Evolutionary conservation across 352 stramenopile genomes (phyloP).

Genomic region (Phytophthora megakarya): DNA sequence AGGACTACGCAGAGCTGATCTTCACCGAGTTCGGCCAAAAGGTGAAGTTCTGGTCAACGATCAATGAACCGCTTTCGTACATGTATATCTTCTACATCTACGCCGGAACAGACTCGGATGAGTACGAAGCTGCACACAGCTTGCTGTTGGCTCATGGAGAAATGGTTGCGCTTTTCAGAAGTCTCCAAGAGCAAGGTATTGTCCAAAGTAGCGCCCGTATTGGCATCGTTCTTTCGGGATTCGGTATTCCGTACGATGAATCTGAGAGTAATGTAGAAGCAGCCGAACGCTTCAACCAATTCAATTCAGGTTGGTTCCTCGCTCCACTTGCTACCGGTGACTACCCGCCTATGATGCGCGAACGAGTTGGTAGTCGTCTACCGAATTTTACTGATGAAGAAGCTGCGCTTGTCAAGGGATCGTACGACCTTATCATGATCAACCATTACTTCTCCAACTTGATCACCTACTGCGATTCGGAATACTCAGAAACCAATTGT

Average conservation of each 20-base stretch:
- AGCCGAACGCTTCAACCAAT: conserved; percentile 85
- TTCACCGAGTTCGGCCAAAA: conserved; percentile 91
- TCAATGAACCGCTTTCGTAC: conserved; percentile 94
- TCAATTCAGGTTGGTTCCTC: conserved; percentile 91
- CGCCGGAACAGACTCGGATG: conserved; percentile 35
- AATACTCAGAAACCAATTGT: conserved; percentile 45
- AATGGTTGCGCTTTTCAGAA: conserved; percentile 86
- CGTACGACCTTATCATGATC: conserved; percentile 94
- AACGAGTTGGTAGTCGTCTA: conserved; percentile 75
- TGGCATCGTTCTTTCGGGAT: conserved; percentile 92
- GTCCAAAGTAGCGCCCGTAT: conserved; percentile 71
- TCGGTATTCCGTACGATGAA: conserved; percentile 76
- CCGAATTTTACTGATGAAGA: conserved; percentile 88
- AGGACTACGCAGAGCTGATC: conserved; percentile 90
- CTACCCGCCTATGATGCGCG: conserved; percentile 92
- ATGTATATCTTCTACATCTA: conserved; percentile 86
- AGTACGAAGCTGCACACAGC: conserved; percentile 82
- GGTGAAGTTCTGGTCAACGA: conserved; percentile 93
- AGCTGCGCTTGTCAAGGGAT: conserved; percentile 72
- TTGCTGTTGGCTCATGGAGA: conserved; percentile 91
- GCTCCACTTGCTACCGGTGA: conserved; percentile 89
- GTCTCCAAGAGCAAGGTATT: conserved; percentile 53
- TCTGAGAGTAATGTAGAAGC: conserved; percentile 55
- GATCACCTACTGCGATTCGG: conserved; percentile 55
- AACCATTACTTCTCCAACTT: conserved; percentile 91